Base-by-base conservation (phyloP, 441 rosid species). In the Eruca vesicaria region DNA sequence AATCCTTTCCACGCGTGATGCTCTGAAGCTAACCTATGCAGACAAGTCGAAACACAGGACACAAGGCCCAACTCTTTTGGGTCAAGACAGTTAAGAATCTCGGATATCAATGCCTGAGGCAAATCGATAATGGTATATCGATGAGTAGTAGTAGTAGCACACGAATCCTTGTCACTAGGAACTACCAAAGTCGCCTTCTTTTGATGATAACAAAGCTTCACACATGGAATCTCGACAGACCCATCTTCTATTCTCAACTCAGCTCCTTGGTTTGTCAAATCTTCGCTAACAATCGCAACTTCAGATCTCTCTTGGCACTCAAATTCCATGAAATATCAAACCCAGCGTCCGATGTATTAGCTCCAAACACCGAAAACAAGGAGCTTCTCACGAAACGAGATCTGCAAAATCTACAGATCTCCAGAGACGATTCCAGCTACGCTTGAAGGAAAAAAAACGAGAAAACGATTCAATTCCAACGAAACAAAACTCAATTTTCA, bases 1-100 rank as follows among this genome's bases (percentile, higher is more conserved):
- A 88, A 92, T 15, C 87, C 85, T 86, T 94, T 89, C 99, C 99
- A 94, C 76, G 86, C 97, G 7, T 79, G 84, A 67, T 92, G 96
- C 81, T 90, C 98, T 0, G 97, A 84, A 2, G 94, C 98, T 58
- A 89, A 79, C 74, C 84, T 84, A 73, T 88, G 84, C 23, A 92
- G 84, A 77, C 74, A 50, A 6, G 88, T 82, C 0, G 98, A 94
- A 19, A 87, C 98, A 60, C 99, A 94, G 0, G 96, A 94, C 59
- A 94, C 93, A 33, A 88, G 58, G 59, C 99, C 98, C 14, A 94
- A 83, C 76, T 90, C 99, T 80, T 88, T 89, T 2, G 99, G 94
- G 57, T 88, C 97, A 45, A 94, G 93, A 62, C 84, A 84, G 65
- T 87, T 82, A 43, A 94, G 84, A 72, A 94, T 89, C 75, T 92